phyloP scores from a whole-genome alignment of 768 basidiomycete species.

The Mycena galopus region DNA sequence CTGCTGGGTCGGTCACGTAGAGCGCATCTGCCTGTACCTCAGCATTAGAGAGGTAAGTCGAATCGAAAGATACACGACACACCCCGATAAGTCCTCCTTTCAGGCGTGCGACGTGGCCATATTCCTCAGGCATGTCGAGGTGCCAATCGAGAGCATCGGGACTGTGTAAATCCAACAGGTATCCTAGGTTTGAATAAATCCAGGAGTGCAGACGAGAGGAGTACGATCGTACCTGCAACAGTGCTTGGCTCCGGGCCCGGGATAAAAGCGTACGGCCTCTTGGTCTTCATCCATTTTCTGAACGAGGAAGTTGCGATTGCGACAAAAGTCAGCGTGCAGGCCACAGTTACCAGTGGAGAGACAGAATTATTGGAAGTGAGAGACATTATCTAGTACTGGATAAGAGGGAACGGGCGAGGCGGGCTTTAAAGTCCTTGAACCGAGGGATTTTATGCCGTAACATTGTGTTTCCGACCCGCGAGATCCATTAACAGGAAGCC shows the following conservation, averaged over 20 bases:
- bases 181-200: constrained; percentile 28
- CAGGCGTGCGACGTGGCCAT: constrained; percentile 40
- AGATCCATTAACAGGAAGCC: background rate
- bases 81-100: constrained; percentile 39
- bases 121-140: constrained; percentile 39
- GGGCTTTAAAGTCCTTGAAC: background rate
- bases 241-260: constrained; percentile 13
- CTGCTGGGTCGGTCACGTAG: constrained; percentile 43
- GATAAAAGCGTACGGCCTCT: constrained; percentile 24
- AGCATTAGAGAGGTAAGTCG: background rate
- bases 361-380: background rate
- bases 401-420: background rate
- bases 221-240: background rate
- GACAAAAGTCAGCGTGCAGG: constrained; percentile 11
- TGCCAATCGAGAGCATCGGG: constrained; percentile 39
- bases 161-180: constrained; percentile 40
- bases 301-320: constrained; percentile 21
- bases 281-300: constrained; percentile 17
- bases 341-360: constrained; percentile 9
- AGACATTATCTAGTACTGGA: background rate
- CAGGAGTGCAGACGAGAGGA: background rate
- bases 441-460: background rate
- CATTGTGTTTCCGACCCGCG: background rate
- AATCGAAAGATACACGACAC: background rate
- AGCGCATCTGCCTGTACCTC: constrained; percentile 37